Base-by-base conservation (phyloP, 768 basidiomycete species). In the Suillus luteus region DNA sequence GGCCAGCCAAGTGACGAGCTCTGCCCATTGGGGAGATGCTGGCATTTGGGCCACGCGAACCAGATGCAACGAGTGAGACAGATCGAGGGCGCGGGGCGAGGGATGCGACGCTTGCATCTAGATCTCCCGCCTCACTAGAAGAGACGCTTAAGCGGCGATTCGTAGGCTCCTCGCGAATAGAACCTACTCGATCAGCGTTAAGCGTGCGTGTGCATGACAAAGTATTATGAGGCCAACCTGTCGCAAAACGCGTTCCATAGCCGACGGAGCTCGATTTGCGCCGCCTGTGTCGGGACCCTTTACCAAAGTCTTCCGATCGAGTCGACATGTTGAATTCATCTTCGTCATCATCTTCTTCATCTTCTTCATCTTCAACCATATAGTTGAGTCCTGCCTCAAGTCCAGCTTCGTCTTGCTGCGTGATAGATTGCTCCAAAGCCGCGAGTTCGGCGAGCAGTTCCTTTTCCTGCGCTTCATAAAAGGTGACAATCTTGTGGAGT, bases 391-490 rank as follows among this genome's bases (percentile, higher is more conserved):
- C 83, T 0, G 73, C 81, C 9, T 77, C 78, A 33, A 86, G 70
- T 0, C 89, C 89, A 1, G 78, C 74, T 58, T 85, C 85, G 63
- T 93, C 91, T 70, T 88, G 87, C 68, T 80, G 74, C 24, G 75
- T 69, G 2, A 91, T 81, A 35, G 85, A 80, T 24, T 79, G 80
- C 68, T 90, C 86, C 62, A 93, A 72, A 27, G 83, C 82, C 0
- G 76, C 75, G 5, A 90, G 75, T 38, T 90, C 89, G 1, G 83
- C 82, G 5, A 84, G 68, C 1, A 97, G 77, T 57, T 95, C 91
- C 52, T 81, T 83, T 71, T 92, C 89, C 75, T 96, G 93, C 2
- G 75, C 70, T 55, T 84, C 82, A 74, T 98, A 99, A 74, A 99
- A 99, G 0, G 78, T 60, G 24, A 80, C 77, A 19, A 98, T 88